Base-by-base conservation (phyloP, 1,139 yeast genomes). In the Spathaspora sp. region DNA sequence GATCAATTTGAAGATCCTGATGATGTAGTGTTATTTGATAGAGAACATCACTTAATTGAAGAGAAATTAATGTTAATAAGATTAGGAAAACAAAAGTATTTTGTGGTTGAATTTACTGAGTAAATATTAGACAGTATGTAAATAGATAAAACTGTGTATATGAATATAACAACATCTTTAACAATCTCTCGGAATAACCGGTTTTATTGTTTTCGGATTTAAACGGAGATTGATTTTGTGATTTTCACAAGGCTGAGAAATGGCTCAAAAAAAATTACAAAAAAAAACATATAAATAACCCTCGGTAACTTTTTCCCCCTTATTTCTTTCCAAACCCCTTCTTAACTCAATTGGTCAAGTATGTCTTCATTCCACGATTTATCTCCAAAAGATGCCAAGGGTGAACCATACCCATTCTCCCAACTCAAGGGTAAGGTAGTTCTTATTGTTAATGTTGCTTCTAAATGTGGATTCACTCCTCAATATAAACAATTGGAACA, bases 391-490 rank as follows among this genome's bases (percentile, higher is more conserved):
- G 75, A 74, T 53, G 60, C 63, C 48, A 67, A 67, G 46, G 89
- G 87, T 42, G 67, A 82, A 56, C 82, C 84, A 29, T 89, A 69
- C 67, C 80, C 86, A 39, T 86, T 93, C 63, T 60, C 70, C 38
- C 76, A 86, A 54, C 72, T 90, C 51, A 80, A 89, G 66, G 97
- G 97, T 39, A 89, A 93, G 65, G 97, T 89, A 43, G 97, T 93
- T 17, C 68, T 93, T 43, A 79, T 93, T 55, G 96, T 93, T 56
- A 93, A 93, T 65, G 98, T 97, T 37, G 93, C 97, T 54, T 89
- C 91, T 64, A 91, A 89, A 72, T 89, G 93, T 49, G 88, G 89
- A 57, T 86, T 89, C 58, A 86, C 89, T 51, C 97, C 95, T 62
- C 95, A 91, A 71, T 75, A 76, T 59, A 68, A 68, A 59, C 97